Evolutionary conservation across 2,329 filamentous ascomycete genomes (phyloP).

Genomic region (Coleophoma eucalyptorum): DNA sequence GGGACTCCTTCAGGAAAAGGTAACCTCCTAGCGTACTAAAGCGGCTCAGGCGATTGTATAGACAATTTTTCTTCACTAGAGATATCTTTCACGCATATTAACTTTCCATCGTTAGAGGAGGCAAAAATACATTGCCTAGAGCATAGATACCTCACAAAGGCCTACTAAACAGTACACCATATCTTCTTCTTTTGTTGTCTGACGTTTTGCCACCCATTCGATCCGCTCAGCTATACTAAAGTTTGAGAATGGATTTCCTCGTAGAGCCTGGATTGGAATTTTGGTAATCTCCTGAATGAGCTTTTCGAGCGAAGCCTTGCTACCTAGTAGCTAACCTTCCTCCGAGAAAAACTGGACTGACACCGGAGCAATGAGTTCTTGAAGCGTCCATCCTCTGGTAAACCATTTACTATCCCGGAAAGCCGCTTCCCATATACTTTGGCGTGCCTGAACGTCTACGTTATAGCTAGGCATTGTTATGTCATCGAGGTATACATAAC

Average conservation of each 20-base stretch:
- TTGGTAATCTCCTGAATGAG: neutral
- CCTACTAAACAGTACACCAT: conserved; percentile 39
- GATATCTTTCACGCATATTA: no score
- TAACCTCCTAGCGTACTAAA: no score
- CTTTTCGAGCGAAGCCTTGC: neutral
- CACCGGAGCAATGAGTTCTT: conserved; percentile 2
- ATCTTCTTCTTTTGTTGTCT: conserved; percentile 32
- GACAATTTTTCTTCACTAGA: no score
- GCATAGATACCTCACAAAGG: conserved; percentile 37
- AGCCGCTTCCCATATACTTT: conserved; percentile 6
- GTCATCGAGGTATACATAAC: conserved; percentile 11
- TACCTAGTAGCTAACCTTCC: conserved; percentile 2
- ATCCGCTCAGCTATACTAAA: conserved; percentile 10
- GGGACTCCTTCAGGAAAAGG: no score
- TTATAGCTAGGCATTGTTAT: conserved; percentile 2
- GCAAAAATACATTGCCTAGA: no score
- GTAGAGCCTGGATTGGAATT: neutral
- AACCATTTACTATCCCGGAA: neutral
- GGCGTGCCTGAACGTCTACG: neutral
- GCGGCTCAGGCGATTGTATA: no score
- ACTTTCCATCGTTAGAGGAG: no score
- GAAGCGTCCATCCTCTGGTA: conserved; percentile 1
- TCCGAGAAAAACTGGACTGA: neutral
- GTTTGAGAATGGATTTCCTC: neutral
- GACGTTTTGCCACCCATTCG: conserved; percentile 33